These are phyloP conservation scores for Leonotis leonurus DNA, from an alignment of 257 asterid genomes.

Conservation along the genomic window DNA sequence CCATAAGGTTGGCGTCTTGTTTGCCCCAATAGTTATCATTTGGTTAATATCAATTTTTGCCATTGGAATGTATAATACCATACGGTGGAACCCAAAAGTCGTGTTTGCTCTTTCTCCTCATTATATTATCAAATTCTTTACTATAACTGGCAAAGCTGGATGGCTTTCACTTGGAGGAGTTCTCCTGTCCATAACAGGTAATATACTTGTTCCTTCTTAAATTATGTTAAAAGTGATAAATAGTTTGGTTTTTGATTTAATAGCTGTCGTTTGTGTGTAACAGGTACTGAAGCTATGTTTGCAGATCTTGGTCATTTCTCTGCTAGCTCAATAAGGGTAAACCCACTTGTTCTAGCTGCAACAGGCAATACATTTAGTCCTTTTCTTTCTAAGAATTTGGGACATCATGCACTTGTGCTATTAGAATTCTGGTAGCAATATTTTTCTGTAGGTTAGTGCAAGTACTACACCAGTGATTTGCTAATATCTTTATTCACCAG, in stretches of 20 bases:
- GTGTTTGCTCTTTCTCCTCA: conserved; percentile 81
- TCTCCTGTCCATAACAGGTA: conserved; percentile 83
- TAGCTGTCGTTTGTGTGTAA: conserved; percentile 13
- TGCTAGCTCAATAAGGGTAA: conserved; percentile 68
- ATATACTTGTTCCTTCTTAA: not conserved
- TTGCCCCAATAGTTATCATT: conserved; percentile 83
- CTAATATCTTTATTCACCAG: not conserved
- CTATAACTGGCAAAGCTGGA: conserved; percentile 74
- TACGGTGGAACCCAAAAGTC: conserved; percentile 73
- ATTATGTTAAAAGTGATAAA: too few species aligned
- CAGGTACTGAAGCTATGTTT: conserved; percentile 98
- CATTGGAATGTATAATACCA: conserved; percentile 66
- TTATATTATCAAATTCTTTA: conserved; percentile 64
- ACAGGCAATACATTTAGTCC: not conserved
- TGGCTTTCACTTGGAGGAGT: conserved; percentile 97
- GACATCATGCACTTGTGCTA: not conserved
- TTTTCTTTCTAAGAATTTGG: not conserved
- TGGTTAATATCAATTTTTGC: conserved; percentile 72
- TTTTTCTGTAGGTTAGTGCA: not conserved
- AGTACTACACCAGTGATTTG: not conserved
- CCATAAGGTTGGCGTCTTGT: conserved; percentile 78
- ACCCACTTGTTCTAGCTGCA: conserved; percentile 12
- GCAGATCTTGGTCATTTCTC: conserved; percentile 98
- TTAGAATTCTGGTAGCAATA: not conserved
- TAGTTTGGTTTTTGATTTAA: not conserved